Evolutionary conservation across 345 rosid species (phyloP), one percentile per base, ranked within the genome.

Genomic region (Schrenkiella parvula): DNA sequence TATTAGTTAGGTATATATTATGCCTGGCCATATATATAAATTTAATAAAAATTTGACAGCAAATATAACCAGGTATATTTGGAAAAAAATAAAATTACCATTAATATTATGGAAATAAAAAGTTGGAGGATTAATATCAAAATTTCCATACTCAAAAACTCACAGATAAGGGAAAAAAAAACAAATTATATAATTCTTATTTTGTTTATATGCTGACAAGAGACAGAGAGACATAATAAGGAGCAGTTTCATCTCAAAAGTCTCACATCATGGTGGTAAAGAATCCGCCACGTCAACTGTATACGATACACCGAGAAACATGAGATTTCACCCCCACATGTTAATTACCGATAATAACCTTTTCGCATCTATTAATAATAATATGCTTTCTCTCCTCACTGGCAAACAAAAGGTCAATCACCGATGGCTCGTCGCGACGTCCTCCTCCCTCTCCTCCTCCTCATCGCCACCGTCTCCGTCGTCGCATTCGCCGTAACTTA

Each of bases 291-390:
- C 78, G 54, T 66, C 62, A 50, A 39, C 54, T 18, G 0, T 4
- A 29, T 55, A 50, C 53, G 1, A 32, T 74, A 66, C 46, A 6
- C 54, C 72, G 44, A 0, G 19, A 57, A 74, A 66, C 72, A 57
- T 2, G 2, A 10, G 61, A 74, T 12, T 0, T n/a, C 5, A 3
- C 6, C 12, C 18, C 8, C 15, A 12, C 0, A 4, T 53, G 2
- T 41, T 42, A 72, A 43, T 31, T 41, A 18, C 48, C 76, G 23
- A 12, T 17, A 9, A 4, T 43, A 64, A 29, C 75, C 44, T 71
- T 37, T 8, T 48, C 72, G 68, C 67, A 58, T 67, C 78, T 74
- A 66, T 74, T 66, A 47, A 74, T 65, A n/a, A n/a, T n/a, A n/a
- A n/a, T n/a, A n/a, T n/a, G n/a, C n/a, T n/a, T n/a, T n/a, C n/a